These are phyloP conservation scores for Ganoderma multipileum DNA, from an alignment of 1,284 basidiomycete species.

Conservation along the genomic window DNA sequence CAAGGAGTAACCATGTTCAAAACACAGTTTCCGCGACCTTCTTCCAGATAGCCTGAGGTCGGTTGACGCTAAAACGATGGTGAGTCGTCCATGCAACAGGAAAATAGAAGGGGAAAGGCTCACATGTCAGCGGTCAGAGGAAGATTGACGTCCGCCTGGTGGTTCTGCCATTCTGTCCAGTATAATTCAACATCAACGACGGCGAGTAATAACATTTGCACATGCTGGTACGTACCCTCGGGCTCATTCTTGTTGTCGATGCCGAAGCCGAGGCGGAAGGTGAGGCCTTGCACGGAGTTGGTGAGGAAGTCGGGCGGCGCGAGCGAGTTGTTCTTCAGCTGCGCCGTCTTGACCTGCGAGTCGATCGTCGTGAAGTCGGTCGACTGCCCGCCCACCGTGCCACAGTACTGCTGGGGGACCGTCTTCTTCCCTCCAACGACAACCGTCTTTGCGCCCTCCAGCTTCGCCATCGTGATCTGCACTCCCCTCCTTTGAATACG, in stretches of 20 bases:
- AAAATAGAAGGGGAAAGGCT: too few species aligned
- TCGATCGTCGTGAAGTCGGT: constrained; percentile 62
- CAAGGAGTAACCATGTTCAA: too few species aligned
- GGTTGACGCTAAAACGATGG: constrained; percentile 46
- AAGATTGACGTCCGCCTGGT: constrained; percentile 58
- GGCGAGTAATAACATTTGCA: constrained; percentile 9
- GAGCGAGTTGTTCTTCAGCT: constrained; percentile 61
- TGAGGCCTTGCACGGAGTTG: constrained; percentile 64
- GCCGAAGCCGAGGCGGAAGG: constrained; percentile 68
- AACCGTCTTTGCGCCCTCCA: constrained; percentile 61
- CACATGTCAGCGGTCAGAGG: constrained; percentile 56
- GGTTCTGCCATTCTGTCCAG: constrained; percentile 62
- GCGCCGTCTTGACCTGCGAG: constrained; percentile 62
- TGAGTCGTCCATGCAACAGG: neutral
- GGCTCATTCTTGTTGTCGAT: constrained; percentile 56
- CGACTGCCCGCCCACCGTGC: constrained; percentile 66
- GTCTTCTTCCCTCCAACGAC: constrained; percentile 60
- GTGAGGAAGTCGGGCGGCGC: constrained; percentile 65
- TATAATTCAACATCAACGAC: too few species aligned
- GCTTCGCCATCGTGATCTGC: constrained; percentile 67
- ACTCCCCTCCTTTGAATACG: constrained; percentile 10
- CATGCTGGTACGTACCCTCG: constrained; percentile 50
- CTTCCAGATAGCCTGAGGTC: constrained; percentile 56
- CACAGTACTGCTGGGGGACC: constrained; percentile 63
- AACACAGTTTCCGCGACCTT: constrained; percentile 43